Conservation (phyloP, 352 stramenopile species). For the Globisporangium perplexum region DNA sequence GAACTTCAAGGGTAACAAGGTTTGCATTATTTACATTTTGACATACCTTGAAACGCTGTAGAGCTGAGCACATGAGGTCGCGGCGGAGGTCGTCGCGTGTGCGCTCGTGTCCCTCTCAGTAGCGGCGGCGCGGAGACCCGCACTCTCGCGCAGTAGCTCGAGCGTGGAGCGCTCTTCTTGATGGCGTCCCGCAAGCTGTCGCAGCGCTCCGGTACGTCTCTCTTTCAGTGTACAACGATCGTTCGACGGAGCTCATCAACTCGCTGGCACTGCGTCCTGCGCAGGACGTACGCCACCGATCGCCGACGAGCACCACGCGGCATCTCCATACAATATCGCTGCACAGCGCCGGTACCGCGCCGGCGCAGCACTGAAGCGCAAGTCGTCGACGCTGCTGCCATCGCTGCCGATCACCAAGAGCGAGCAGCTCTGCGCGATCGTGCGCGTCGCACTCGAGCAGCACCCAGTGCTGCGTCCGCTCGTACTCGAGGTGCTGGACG, state of each 20-base stretch:
- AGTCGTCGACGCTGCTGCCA: slow-evolving; percentile 6
- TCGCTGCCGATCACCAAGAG: slow-evolving; percentile 1
- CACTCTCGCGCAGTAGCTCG: no score
- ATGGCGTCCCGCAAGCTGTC: slow-evolving; percentile 10
- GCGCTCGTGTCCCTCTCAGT: no score
- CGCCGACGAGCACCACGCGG: not conserved
- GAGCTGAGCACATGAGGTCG: no score
- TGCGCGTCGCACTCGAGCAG: not conserved
- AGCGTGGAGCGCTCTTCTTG: not conserved
- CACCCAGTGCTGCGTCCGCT: not conserved
- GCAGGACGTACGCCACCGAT: no score
- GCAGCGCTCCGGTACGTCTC: slow-evolving; percentile 4
- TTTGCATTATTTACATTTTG: no score
- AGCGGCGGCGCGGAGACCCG: no score
- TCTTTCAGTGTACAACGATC: no score
- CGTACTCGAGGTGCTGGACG: slow-evolving; percentile 16
- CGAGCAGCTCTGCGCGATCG: slow-evolving; percentile 6
- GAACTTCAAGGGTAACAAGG: not conserved
- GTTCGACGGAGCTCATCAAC: no score
- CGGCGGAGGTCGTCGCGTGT: no score
- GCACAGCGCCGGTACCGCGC: slow-evolving; percentile 3
- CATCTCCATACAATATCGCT: not conserved
- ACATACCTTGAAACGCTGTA: no score
- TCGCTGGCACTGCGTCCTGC: no score
- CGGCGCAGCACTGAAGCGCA: slow-evolving; percentile 3